A percentile compares a stretch with the other conserved stretches of the same genome.
phyloP scores from a whole-genome alignment of 1,284 basidiomycete genomes.

The Leccinum griseonigrum region DNA sequence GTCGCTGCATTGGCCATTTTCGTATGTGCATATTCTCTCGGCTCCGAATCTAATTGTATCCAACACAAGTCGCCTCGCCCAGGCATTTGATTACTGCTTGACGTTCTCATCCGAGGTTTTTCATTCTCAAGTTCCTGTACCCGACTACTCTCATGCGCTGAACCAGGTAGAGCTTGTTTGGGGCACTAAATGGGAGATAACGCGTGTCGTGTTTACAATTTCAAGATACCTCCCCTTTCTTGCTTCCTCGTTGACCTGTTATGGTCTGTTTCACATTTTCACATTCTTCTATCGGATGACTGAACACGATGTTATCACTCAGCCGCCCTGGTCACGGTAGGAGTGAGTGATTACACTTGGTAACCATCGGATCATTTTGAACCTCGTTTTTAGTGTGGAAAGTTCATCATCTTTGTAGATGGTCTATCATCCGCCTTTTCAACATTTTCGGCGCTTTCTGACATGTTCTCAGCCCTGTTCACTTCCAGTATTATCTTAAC shows the following conservation, averaged over 20 bases:
- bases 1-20: conserved; percentile 22
- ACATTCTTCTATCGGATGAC: not conserved
- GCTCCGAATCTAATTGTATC: not conserved
- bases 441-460: not conserved
- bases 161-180: conserved; percentile 23
- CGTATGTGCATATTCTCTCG: conserved; percentile 11
- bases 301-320: not conserved
- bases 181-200: conserved; percentile 23
- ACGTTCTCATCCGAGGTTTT: conserved; percentile 7
- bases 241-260: conserved; percentile 14
- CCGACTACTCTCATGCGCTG: conserved; percentile 1
- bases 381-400: conserved; percentile 17
- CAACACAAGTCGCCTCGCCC: not conserved
- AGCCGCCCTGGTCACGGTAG: conserved; percentile 9
- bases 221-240: conserved; percentile 28
- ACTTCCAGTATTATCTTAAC: conserved; percentile 18
- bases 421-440: conserved; percentile 7
- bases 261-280: conserved; percentile 11
- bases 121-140: not conserved
- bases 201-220: conserved; percentile 26
- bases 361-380: not conserved
- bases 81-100: conserved; percentile 25
- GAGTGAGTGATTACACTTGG: conserved; percentile 6
- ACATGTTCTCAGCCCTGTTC: conserved; percentile 19
- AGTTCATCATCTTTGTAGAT: conserved; percentile 17